These are phyloP conservation scores for Cercospora nicotianae DNA, from an alignment of 2,329 filamentous ascomycete species.

Conservation along the genomic window DNA sequence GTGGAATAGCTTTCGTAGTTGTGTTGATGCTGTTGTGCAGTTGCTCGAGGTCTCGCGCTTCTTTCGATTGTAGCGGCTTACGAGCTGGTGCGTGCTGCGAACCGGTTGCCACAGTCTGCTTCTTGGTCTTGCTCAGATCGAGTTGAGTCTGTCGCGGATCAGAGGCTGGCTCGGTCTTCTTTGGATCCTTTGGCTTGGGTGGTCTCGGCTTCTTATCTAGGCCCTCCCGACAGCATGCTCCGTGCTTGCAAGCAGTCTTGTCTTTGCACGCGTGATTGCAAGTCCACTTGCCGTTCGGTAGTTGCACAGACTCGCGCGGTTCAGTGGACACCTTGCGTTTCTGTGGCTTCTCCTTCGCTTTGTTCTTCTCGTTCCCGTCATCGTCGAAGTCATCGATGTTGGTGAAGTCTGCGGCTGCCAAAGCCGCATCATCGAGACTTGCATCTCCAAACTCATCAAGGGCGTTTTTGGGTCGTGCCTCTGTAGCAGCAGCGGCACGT, in stretches of 20 bases:
- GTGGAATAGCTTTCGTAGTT: slow-evolving; percentile 25
- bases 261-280: slow-evolving; percentile 72
- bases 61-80: slow-evolving; percentile 17
- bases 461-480: slow-evolving; percentile 5
- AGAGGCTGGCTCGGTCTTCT: slow-evolving; percentile 27
- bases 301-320: slow-evolving; percentile 48
- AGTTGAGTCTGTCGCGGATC: slow-evolving; percentile 37
- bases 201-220: slow-evolving; percentile 62
- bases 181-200: slow-evolving; percentile 43
- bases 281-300: slow-evolving; percentile 70
- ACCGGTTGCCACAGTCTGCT: not conserved
- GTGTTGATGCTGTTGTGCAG: slow-evolving; percentile 31
- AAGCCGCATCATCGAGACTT: slow-evolving; percentile 54
- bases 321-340: slow-evolving; percentile 13
- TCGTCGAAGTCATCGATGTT: slow-evolving; percentile 55
- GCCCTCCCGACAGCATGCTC: slow-evolving; percentile 67
- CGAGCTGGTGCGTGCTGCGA: not conserved
- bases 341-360: slow-evolving; percentile 7
- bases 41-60: slow-evolving; percentile 25
- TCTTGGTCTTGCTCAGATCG: slow-evolving; percentile 28
- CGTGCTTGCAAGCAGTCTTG: slow-evolving; percentile 63
- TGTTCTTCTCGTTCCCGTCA: slow-evolving; percentile 15
- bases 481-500: slow-evolving; percentile 20
- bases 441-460: slow-evolving; percentile 56
- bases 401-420: slow-evolving; percentile 48